Percentiles rank a stretch among this genome's conserved stretches.
Conservation (phyloP, 805 yeast genomes). For the Kregervanrija fluxuum region DNA sequence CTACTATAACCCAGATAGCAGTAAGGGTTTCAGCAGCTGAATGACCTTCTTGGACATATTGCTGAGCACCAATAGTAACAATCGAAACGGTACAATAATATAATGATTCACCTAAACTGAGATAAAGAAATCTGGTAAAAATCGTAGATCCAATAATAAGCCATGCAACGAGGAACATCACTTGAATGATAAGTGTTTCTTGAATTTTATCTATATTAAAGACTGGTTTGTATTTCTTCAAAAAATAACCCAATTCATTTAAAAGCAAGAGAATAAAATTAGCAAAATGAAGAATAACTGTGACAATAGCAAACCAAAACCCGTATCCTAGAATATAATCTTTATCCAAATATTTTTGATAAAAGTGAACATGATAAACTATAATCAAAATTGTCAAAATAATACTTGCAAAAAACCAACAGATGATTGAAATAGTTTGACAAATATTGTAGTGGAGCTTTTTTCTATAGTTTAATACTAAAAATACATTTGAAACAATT, state of each 20-base stretch:
- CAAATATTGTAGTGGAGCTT: constrained; percentile 50
- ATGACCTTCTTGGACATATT: constrained; percentile 43
- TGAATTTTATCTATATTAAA: constrained; percentile 64
- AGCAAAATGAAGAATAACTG: constrained; percentile 51
- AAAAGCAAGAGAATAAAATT: constrained; percentile 46
- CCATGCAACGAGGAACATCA: constrained; percentile 62
- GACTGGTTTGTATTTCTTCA: constrained; percentile 57
- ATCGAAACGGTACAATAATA: constrained; percentile 70
- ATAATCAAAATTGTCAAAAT: constrained; percentile 45
- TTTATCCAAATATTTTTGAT: constrained; percentile 12
- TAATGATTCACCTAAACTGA: constrained; percentile 58
- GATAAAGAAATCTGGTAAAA: constrained; percentile 37
- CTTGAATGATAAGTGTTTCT: constrained; percentile 66
- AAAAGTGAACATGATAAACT: constrained; percentile 21
- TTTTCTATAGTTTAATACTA: constrained; percentile 62
- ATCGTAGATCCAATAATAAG: constrained; percentile 62
- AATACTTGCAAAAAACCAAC: constrained; percentile 57
- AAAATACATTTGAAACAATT: constrained; percentile 56
- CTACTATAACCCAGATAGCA: constrained; percentile 59
- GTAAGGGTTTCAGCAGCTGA: constrained; percentile 50
- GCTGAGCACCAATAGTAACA: constrained; percentile 79
- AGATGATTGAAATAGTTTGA: constrained; percentile 52
- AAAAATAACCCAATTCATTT: constrained; percentile 56
- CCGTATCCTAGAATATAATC: constrained; percentile 45
- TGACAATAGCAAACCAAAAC: constrained; percentile 71